Evolutionary conservation across 2,329 filamentous ascomycete genomes (phyloP), one percentile per base, ranked within the genome.

Genomic region (Talaromyces amestolkiae): DNA sequence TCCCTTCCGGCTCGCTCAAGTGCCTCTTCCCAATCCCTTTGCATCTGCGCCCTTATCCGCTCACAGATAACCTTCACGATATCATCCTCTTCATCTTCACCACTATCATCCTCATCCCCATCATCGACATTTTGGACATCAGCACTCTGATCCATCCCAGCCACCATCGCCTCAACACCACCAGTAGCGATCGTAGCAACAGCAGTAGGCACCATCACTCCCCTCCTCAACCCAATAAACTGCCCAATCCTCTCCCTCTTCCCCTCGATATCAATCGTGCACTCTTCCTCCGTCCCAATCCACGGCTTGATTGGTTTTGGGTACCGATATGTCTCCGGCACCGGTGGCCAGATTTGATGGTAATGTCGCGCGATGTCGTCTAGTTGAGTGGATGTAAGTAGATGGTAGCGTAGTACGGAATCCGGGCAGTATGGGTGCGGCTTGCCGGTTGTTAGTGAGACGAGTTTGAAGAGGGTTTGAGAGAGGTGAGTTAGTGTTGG

Each of bases 221-320:
- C 78, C 74, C 74, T 78, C 41, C 69, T 61, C 22, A 82, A 66
- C 13, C 80, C 80, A 65, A 81, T 79, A 66, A 82, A 82, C 7
- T 73, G 68, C 1, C 80, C 80, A 51, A 80, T 79, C n/a, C 79
- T 68, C 2, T 76, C 66, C 8, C 79, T 66, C 69, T 81, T 81
- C 0, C 72, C 77, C 13, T 76, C 70, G 3, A 81, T 63, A 63
- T 74, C 72, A 1, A 77, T 68, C 1, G 64, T 47, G 1, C 27
- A 7, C 53, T 73, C 72, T 0, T 64, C 47, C 0, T 47, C 45
- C 0, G 69, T 70, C 0, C 72, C 74, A 3, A 78, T 58, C 76
- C 78, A 77, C 7, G 74, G 67, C 6, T 67, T 67, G 1, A 78
- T 71, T 0, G 43, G 66, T 9, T 72, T 64, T 6, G 80, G 80